Conservation (phyloP, 2,329 filamentous ascomycete species). For the Emmonsiellopsis sp. region DNA sequence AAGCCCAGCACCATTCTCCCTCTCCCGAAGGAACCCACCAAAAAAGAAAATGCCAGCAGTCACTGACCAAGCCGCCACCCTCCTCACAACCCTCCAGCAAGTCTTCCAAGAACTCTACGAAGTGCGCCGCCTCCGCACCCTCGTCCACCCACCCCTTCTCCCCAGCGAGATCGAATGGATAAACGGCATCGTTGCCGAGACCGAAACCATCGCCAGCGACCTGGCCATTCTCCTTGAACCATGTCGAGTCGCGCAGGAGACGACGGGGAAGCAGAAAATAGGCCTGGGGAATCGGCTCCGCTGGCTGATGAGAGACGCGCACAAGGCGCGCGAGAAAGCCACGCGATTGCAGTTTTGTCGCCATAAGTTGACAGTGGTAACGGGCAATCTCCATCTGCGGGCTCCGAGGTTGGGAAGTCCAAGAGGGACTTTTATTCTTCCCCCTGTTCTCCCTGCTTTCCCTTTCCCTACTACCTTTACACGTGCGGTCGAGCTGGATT, state of each 20-base stretch:
- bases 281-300: conserved; percentile 10
- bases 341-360: conserved; percentile 12
- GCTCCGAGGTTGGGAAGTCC: background rate
- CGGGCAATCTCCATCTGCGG: conserved; percentile 9
- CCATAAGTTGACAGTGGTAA: conserved; percentile 13
- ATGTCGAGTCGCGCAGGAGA: conserved; percentile 13
- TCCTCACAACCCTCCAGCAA: conserved; percentile 11
- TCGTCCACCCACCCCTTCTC: conserved; percentile 6
- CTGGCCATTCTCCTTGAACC: conserved; percentile 17
- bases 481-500: no score
- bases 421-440: background rate
- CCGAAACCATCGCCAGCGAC: conserved; percentile 24
- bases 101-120: conserved; percentile 12
- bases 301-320: conserved; percentile 14
- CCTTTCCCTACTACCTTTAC: no score
- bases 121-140: conserved; percentile 10
- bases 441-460: background rate
- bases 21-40: no score
- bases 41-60: background rate
- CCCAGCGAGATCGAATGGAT: conserved; percentile 16
- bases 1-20: no score
- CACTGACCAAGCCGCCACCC: conserved; percentile 10
- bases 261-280: conserved; percentile 9
- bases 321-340: conserved; percentile 11
- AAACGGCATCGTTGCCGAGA: conserved; percentile 18